Conservation (phyloP, 257 asterid genomes). For the Coffea eugenioides region DNA sequence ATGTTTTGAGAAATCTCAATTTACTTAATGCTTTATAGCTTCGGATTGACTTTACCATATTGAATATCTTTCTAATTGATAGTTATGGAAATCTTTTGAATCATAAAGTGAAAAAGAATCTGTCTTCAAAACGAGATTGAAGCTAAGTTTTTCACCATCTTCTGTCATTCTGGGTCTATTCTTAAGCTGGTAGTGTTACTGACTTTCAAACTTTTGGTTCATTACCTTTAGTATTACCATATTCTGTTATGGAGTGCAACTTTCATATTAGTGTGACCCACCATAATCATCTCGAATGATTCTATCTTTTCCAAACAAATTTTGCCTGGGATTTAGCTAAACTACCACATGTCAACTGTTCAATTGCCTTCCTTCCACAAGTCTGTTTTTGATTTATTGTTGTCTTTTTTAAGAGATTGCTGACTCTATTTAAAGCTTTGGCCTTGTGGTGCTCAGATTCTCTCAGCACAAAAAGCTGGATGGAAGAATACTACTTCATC, state of each 20-base stretch:
- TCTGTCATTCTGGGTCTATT: background rate
- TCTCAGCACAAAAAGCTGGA: background rate
- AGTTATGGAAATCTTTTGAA: background rate
- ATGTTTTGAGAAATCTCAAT: too few relatives aligned
- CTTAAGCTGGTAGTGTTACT: too few relatives aligned
- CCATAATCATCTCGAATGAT: background rate
- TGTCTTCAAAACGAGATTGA: background rate
- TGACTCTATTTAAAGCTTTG: background rate
- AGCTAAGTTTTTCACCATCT: background rate
- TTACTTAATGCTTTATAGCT: background rate
- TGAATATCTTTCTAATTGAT: background rate
- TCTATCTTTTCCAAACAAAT: background rate
- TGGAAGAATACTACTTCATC: background rate
- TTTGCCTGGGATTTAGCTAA: background rate
- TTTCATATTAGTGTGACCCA: background rate
- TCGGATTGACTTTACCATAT: background rate
- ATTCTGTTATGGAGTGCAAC: background rate
- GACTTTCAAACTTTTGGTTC: background rate
- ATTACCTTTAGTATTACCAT: too few relatives aligned
- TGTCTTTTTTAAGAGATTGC: background rate
- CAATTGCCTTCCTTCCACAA: background rate
- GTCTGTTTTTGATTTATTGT: background rate
- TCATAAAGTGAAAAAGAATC: background rate
- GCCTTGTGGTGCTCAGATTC: background rate
- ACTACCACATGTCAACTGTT: background rate